Evolutionary conservation across 2,329 filamentous ascomycete genomes (phyloP).

Genomic region (Venturia carpophila): DNA sequence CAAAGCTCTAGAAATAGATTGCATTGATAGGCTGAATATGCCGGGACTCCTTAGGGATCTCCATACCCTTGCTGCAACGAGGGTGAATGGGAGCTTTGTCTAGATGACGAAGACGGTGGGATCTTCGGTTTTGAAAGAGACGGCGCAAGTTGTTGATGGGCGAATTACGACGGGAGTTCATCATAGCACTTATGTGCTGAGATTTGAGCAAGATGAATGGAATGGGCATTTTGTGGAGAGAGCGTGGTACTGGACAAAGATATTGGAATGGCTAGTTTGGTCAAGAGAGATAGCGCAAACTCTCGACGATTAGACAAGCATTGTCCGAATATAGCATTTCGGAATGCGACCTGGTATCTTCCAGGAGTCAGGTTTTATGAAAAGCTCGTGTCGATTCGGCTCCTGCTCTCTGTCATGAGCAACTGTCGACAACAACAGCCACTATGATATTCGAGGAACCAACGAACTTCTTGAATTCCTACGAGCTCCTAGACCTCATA

Average conservation of each 20-base stretch:
- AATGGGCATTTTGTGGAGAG: neutral
- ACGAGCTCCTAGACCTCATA: too few species aligned
- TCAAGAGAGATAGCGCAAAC: neutral
- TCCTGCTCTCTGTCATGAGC: neutral
- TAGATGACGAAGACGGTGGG: neutral
- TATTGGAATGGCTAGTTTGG: neutral
- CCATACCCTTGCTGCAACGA: neutral
- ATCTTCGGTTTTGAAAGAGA: conserved; percentile 4
- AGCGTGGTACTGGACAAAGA: neutral
- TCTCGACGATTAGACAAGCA: neutral
- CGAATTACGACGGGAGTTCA: neutral
- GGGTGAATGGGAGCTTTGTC: conserved; percentile 7
- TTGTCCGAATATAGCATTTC: neutral
- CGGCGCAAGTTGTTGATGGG: neutral
- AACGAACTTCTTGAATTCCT: neutral
- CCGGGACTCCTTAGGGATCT: neutral
- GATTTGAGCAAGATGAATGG: conserved; percentile 1
- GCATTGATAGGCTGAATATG: conserved; percentile 2
- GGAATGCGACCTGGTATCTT: neutral
- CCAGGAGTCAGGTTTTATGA: neutral
- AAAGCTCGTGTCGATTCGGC: neutral
- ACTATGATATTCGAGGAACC: neutral
- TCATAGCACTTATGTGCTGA: conserved; percentile 6
- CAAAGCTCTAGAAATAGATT: conserved; percentile 5
- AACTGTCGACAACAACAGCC: neutral